A percentile compares a stretch with the other conserved stretches of the same genome.
phyloP scores from a whole-genome alignment of 345 rosid genomes.

The Anacardium occidentale region DNA sequence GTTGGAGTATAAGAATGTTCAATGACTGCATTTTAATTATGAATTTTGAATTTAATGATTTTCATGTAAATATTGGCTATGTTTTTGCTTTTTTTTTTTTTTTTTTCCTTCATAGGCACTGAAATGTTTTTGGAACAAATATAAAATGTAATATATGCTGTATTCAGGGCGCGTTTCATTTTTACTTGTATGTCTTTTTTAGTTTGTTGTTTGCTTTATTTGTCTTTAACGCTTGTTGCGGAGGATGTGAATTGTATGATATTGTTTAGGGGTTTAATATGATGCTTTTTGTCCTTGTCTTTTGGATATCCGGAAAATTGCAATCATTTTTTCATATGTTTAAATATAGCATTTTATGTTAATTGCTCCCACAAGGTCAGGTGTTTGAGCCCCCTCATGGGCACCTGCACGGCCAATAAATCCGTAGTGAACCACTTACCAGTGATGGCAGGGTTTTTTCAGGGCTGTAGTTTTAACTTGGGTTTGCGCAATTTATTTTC shows the following conservation, averaged over 20 bases:
- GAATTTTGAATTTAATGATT: conserved; percentile 16
- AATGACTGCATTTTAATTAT: conserved; percentile 22
- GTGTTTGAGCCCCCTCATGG: too few relatives aligned
- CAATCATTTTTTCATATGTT: not conserved
- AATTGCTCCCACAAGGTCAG: too few relatives aligned
- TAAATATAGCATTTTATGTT: too few relatives aligned
- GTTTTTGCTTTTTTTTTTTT: not conserved
- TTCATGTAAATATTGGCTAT: conserved; percentile 17
- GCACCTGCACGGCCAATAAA: too few relatives aligned
- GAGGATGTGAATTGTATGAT: not conserved
- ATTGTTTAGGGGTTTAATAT: not conserved
- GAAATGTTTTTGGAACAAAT: not conserved
- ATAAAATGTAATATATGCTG: not conserved
- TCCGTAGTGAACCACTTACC: too few relatives aligned
- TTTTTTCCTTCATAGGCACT: not conserved
- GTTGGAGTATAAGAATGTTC: conserved; percentile 27
- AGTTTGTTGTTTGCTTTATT: not conserved
- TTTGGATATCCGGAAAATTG: not conserved
- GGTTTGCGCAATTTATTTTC: too few relatives aligned
- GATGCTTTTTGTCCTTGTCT: not conserved
- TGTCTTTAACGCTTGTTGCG: not conserved
- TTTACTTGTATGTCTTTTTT: not conserved
- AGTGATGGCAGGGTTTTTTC: too few relatives aligned
- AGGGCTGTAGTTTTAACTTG: too few relatives aligned
- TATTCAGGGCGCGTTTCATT: not conserved